These are phyloP conservation scores for Nannochloropsis salina DNA, from an alignment of 108 stramenopile species.

Conservation along the genomic window DNA sequence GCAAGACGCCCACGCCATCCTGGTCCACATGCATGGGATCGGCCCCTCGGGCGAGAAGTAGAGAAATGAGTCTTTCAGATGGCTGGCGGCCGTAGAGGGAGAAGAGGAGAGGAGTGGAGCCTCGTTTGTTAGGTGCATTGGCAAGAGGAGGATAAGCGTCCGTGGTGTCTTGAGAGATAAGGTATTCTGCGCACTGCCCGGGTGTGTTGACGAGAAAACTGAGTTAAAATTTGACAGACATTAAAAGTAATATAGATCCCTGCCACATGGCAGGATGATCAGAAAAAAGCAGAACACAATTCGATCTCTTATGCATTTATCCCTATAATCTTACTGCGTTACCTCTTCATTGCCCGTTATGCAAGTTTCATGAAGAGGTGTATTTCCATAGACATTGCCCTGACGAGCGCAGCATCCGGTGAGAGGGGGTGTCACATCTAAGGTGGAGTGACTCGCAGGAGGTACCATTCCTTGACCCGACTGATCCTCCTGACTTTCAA, in stretches of 20 bases:
- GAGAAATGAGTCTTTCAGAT: not conserved
- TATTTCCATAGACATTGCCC: not conserved
- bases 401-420: not conserved
- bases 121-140: not conserved
- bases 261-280: too few species aligned
- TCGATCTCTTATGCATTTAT: not conserved
- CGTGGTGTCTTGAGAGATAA: not conserved
- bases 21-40: not conserved
- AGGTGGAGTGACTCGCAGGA: too few species aligned
- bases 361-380: conserved; percentile 16
- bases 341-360: not conserved
- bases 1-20: not conserved
- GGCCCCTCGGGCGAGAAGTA: not conserved
- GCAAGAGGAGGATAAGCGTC: not conserved
- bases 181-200: not conserved
- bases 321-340: not conserved
- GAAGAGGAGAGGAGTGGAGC: conserved; percentile 19
- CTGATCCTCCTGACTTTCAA: not conserved
- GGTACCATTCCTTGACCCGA: too few species aligned
- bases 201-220: not conserved
- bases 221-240: not conserved
- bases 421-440: not conserved
- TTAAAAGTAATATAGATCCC: not conserved
- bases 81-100: conserved; percentile 1
- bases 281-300: too few species aligned